phyloP scores from a whole-genome alignment of 73 alveolate species.

The Tetrahymena elliotti region DNA sequence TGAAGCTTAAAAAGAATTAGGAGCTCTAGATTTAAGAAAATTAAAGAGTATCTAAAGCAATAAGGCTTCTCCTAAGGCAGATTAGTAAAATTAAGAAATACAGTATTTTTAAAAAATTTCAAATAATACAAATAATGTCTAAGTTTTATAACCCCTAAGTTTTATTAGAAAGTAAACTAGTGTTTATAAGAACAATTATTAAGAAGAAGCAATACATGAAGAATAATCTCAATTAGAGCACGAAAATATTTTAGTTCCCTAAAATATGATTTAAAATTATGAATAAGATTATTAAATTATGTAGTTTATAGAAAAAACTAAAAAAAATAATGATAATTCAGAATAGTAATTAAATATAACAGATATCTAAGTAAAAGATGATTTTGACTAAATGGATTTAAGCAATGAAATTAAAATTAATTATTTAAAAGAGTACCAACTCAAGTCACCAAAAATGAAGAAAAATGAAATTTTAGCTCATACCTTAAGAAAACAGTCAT shows the following conservation, averaged over 20 bases:
- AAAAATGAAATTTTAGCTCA: not conserved
- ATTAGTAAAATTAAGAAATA: not conserved
- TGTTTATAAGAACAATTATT: not conserved
- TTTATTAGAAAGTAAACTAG: not conserved
- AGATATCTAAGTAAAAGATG: not conserved
- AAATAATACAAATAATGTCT: no score
- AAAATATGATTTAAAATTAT: no score
- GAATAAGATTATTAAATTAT: not conserved
- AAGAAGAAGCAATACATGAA: not conserved
- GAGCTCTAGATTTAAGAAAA: not conserved
- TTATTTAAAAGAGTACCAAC: no score
- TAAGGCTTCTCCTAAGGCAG: not conserved
- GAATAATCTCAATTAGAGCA: not conserved
- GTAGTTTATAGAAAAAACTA: not conserved
- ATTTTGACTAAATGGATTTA: not conserved
- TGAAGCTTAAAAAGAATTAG: not conserved
- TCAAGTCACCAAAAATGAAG: not conserved
- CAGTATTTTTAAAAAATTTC: not conserved
- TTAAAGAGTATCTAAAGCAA: not conserved
- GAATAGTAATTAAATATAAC: not conserved
- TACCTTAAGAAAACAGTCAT: not conserved
- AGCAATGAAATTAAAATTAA: not conserved
- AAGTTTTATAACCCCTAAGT: not conserved
- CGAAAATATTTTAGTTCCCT: not conserved
- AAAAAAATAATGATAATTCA: not conserved